A percentile compares a stretch with the other conserved stretches of the same genome.
These are phyloP conservation scores for Allium fistulosum DNA, from an alignment of 106 monocot genomes.

Conservation along the genomic window DNA sequence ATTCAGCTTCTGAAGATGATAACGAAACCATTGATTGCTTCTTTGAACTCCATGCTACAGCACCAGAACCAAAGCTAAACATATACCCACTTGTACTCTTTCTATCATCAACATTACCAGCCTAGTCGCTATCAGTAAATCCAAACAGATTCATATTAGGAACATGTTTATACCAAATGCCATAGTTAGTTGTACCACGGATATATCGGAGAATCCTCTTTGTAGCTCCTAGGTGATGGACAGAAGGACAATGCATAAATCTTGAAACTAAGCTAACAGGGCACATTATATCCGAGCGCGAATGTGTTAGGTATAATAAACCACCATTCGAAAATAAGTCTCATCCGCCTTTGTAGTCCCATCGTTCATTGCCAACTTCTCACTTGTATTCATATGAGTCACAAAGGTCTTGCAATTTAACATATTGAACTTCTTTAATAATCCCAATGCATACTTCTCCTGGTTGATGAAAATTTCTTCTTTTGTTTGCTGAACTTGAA, in stretches of 20 bases:
- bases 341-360: not conserved
- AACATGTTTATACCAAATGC: constrained; percentile 7
- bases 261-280: constrained; percentile 8
- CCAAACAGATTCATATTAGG: constrained; percentile 3
- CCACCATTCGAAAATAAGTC: constrained; percentile 1
- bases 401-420: not conserved
- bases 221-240: constrained; percentile 9
- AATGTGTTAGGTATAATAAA: not conserved
- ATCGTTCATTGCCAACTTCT: not conserved
- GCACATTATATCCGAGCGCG: constrained; percentile 13
- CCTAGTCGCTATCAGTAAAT: constrained; percentile 22
- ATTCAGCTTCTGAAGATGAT: constrained; percentile 18
- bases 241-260: constrained; percentile 18
- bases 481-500: constrained; percentile 3
- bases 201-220: constrained; percentile 11
- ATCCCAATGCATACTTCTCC: not conserved
- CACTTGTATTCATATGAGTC: not conserved
- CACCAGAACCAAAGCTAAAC: constrained; percentile 9
- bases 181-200: constrained; percentile 6
- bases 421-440: constrained; percentile 3
- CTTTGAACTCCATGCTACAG: constrained; percentile 20
- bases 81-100: constrained; percentile 1
- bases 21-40: constrained; percentile 13
- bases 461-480: constrained; percentile 13
- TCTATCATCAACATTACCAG: constrained; percentile 6